phyloP scores from a whole-genome alignment of 306 rosid genomes.

The Trichosanthes truncata region DNA sequence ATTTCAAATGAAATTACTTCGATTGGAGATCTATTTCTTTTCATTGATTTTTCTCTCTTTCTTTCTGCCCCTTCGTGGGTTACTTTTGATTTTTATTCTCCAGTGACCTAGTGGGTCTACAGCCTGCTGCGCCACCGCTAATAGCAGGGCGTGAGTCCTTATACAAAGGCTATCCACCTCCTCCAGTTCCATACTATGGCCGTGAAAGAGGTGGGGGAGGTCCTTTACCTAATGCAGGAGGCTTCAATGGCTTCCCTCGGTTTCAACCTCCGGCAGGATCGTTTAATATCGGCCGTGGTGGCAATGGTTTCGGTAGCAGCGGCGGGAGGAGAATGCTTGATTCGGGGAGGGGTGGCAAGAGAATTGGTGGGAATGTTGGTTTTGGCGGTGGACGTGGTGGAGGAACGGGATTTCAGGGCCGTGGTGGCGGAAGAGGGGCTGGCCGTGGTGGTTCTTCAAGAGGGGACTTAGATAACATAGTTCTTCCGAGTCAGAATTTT shows the following conservation, averaged over 20 bases:
- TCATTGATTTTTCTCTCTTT: background rate
- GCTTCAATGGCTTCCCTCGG: constrained; percentile 28
- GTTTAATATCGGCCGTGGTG: constrained; percentile 49
- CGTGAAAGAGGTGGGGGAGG: constrained; percentile 23
- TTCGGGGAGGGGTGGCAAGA: constrained; percentile 25
- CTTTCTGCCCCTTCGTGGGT: background rate
- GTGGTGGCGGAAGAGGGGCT: constrained; percentile 49
- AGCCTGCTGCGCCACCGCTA: constrained; percentile 23
- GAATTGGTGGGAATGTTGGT: constrained; percentile 12
- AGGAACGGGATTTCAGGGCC: constrained; percentile 20
- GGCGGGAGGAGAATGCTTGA: constrained; percentile 30
- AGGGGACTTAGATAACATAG: constrained; percentile 64
- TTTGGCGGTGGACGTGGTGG: constrained; percentile 29
- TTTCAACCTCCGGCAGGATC: constrained; percentile 65
- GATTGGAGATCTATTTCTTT: background rate
- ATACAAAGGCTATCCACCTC: constrained; percentile 26
- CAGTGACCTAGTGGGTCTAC: constrained; percentile 56
- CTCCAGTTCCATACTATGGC: constrained; percentile 22
- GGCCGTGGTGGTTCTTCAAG: constrained; percentile 52
- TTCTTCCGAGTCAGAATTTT: constrained; percentile 76
- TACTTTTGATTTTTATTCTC: background rate
- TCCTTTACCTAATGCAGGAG: constrained; percentile 19
- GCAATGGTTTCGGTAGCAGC: constrained; percentile 14
- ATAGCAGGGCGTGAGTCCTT: constrained; percentile 18
- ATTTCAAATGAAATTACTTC: too few species aligned